Evolutionary conservation across 768 basidiomycete species (phyloP).

Genomic region (Suillus sp.): DNA sequence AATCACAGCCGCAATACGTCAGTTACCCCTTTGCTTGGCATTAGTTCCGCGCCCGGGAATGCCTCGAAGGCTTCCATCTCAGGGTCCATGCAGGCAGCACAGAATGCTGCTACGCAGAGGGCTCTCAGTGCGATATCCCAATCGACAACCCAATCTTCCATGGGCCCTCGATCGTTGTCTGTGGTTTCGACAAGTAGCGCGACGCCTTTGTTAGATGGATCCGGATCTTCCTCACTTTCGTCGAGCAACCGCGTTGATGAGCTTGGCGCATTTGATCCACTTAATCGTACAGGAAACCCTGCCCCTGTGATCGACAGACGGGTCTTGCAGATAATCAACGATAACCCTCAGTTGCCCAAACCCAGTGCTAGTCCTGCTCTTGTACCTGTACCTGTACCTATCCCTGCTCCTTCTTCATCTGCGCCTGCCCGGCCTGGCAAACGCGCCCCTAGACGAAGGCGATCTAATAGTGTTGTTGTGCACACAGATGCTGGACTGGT

Average conservation of each 20-base stretch:
- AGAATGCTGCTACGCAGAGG: constrained; percentile 16
- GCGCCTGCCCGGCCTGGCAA: not conserved
- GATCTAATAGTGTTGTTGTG: constrained; percentile 20
- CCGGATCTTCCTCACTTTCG: constrained; percentile 1
- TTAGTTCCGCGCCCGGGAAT: constrained; percentile 11
- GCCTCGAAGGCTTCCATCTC: constrained; percentile 47
- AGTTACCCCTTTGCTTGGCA: constrained; percentile 26
- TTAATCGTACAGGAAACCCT: constrained; percentile 26
- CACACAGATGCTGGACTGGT: constrained; percentile 32
- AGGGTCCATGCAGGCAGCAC: constrained; percentile 41
- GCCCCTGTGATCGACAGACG: constrained; percentile 24
- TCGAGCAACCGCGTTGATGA: constrained; percentile 23
- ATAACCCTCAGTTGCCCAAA: constrained; percentile 25
- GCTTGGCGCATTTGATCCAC: constrained; percentile 19
- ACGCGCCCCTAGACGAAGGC: constrained; percentile 1
- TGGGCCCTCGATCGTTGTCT: constrained; percentile 25
- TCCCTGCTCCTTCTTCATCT: not conserved
- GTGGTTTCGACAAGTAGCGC: constrained; percentile 18
- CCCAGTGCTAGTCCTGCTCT: not conserved
- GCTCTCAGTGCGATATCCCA: constrained; percentile 11
- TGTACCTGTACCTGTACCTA: not conserved
- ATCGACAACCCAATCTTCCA: constrained; percentile 5
- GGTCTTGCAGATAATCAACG: constrained; percentile 32
- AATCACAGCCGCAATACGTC: constrained; percentile 30
- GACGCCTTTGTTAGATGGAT: constrained; percentile 5